Base-by-base conservation (phyloP, 192 early-diverging fungal species). In the Coemansia sp. region DNA sequence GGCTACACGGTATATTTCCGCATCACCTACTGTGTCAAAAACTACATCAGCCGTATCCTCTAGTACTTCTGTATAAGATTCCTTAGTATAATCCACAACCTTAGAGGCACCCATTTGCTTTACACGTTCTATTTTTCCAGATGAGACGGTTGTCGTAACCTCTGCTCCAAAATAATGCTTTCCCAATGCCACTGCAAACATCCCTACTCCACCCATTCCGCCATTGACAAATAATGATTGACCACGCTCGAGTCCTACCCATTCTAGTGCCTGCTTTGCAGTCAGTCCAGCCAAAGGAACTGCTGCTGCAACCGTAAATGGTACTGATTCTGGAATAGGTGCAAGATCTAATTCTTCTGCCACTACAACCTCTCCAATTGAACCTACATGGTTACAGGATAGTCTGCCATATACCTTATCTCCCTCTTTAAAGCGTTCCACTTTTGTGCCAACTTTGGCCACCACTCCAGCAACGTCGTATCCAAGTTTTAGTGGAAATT, bases 161-260 rank as follows among this genome's bases (percentile, higher is more conserved):
- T 49, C 26, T 0, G 73, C 81, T 0, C 52, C 54, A 50, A 84
- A 86, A 25, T 74, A 55, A 22, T 69, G 71, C 56, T 76, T 69
- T 14, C 82, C 81, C 34, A 86, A 55, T 4, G 56, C 52, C 9
- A 87, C 59, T 5, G 70, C 87, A 61, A 86, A 77, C 67, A 70
- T 68, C 5, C 85, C 87, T 19, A 86, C 77, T 26, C 86, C 84
- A 50, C 83, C 84, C 54, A 84, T 65, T 0, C 87, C 87, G 6
- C 68, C 87, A 54, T 73, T 83, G 7, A 88, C 74, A 68, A 84
- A 74, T 49, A 84, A 18, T 5, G 67, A 53, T 21, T 76, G 52
- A 8, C 65, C 73, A 6, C 48, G 51, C 27, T 69, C 21, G 10
- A 74, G 64, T 1, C 67, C 63, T 1, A 50, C 49, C 4, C 49